Evolutionary conservation across 441 rosid species (phyloP).

Genomic region (Melianthus villosus): DNA sequence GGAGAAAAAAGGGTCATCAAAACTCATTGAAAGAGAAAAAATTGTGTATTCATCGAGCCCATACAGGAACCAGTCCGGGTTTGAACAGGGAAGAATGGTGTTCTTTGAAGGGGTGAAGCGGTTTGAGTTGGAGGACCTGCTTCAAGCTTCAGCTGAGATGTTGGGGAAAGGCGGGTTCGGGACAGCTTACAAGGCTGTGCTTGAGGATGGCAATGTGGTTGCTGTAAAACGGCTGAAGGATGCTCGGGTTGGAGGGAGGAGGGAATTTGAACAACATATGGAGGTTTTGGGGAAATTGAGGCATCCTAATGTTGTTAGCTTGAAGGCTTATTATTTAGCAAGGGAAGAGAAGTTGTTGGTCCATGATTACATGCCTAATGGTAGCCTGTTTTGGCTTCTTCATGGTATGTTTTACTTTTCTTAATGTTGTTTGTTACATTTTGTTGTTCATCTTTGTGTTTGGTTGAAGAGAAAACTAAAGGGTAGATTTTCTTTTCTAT

Average conservation of each 20-base stretch:
- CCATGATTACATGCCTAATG: conserved; percentile 78
- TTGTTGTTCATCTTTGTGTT: too few relatives aligned
- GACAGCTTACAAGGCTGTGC: conserved; percentile 78
- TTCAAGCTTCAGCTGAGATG: conserved; percentile 90
- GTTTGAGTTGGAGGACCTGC: conserved; percentile 73
- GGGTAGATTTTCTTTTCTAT: too few relatives aligned
- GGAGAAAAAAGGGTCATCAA: too few relatives aligned
- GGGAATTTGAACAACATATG: conserved; percentile 85
- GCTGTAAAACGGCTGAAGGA: conserved; percentile 87
- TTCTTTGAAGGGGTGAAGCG: conserved; percentile 59
- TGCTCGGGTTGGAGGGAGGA: conserved; percentile 74
- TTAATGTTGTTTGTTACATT: too few relatives aligned
- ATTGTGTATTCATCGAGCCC: too few relatives aligned
- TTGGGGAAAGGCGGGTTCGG: conserved; percentile 86
- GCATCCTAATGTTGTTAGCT: conserved; percentile 57
- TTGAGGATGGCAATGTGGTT: conserved; percentile 50
- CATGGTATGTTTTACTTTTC: conserved; percentile 60
- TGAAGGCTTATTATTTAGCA: conserved; percentile 86
- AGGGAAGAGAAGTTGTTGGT: conserved; percentile 86
- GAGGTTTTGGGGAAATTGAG: conserved; percentile 67
- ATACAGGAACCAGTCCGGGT: too few relatives aligned
- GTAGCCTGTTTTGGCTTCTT: conserved; percentile 66
- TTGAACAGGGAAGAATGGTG: conserved; percentile 55
- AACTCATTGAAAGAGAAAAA: too few relatives aligned
- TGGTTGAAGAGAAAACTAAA: too few relatives aligned